These are phyloP conservation scores for Aspergillus bridgeri DNA, from an alignment of 495 filamentous ascomycete genomes.

Conservation along the genomic window DNA sequence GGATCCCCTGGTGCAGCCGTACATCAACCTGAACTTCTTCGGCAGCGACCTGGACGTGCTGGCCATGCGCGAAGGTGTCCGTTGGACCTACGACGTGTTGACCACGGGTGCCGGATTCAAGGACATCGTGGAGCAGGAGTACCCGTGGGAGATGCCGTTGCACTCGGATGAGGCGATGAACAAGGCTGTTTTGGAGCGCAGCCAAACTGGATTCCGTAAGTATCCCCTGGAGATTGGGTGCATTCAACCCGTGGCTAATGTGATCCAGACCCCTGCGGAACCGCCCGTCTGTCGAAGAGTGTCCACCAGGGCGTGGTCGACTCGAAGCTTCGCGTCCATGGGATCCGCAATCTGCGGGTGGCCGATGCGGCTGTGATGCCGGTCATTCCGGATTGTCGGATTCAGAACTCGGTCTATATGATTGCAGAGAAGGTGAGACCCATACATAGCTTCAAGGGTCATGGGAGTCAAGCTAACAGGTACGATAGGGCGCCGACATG, in stretches of 20 bases:
- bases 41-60: slow-evolving; percentile 52
- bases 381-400: slow-evolving; percentile 39
- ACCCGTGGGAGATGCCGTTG: slow-evolving; percentile 59
- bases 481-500: slow-evolving; percentile 27
- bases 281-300: slow-evolving; percentile 48
- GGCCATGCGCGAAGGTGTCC: slow-evolving; percentile 54
- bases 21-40: slow-evolving; percentile 62
- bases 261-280: slow-evolving; percentile 49
- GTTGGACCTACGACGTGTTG: slow-evolving; percentile 54
- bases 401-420: slow-evolving; percentile 53
- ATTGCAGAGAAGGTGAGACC: slow-evolving; percentile 50
- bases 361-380: slow-evolving; percentile 42
- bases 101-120: slow-evolving; percentile 55
- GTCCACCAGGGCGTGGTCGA: slow-evolving; percentile 55
- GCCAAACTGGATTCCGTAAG: slow-evolving; percentile 56
- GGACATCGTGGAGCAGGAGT: slow-evolving; percentile 52
- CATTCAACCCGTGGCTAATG: neutral
- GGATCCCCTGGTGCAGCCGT: slow-evolving; percentile 49
- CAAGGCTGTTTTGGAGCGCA: slow-evolving; percentile 50
- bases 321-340: slow-evolving; percentile 50
- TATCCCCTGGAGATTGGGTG: neutral
- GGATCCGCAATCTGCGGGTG: slow-evolving; percentile 49
- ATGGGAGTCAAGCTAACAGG: neutral
- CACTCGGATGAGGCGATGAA: slow-evolving; percentile 55
- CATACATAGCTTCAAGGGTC: slow-evolving; percentile 1